A percentile compares a stretch with the other conserved stretches of the same genome.
Evolutionary conservation across 768 basidiomycete genomes (phyloP).

Genomic region (Boletellus sp.): DNA sequence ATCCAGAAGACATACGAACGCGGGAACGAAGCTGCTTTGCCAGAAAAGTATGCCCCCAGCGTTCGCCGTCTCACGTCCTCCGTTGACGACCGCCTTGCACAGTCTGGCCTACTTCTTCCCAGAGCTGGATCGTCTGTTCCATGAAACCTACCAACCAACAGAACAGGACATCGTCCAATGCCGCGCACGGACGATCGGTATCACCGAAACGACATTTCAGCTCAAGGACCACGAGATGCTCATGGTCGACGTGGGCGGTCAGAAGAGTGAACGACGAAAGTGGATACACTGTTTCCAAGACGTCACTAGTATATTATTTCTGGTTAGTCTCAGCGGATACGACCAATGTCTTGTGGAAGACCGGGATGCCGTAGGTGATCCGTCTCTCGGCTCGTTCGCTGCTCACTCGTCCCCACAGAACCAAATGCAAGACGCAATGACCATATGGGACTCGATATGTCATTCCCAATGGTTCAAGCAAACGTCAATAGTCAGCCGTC

Average conservation of each 20-base stretch:
- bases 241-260: slow-evolving; percentile 93
- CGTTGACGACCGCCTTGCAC: slow-evolving; percentile 2
- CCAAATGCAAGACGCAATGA: slow-evolving; percentile 98
- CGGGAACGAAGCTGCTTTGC: slow-evolving; percentile 88
- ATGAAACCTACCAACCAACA: slow-evolving; percentile 63
- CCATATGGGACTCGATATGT: slow-evolving; percentile 98
- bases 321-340: slow-evolving; percentile 89
- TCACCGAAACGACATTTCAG: slow-evolving; percentile 82
- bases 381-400: not conserved
- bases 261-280: slow-evolving; percentile 89
- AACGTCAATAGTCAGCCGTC: slow-evolving; percentile 74
- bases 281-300: slow-evolving; percentile 97
- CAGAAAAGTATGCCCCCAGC: slow-evolving; percentile 69
- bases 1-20: slow-evolving; percentile 74
- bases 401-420: slow-evolving; percentile 48
- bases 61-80: not conserved
- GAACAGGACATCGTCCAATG: slow-evolving; percentile 88
- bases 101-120: slow-evolving; percentile 77
- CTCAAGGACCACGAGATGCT: slow-evolving; percentile 80
- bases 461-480: slow-evolving; percentile 97
- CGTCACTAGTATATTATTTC: slow-evolving; percentile 88
- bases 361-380: slow-evolving; percentile 69
- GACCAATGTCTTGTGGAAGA: slow-evolving; percentile 94
- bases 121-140: slow-evolving; percentile 76
- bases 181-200: slow-evolving; percentile 85